Evolutionary conservation across 1,139 yeast genomes (phyloP).

Genomic region (Yamadazyma blattariae): DNA sequence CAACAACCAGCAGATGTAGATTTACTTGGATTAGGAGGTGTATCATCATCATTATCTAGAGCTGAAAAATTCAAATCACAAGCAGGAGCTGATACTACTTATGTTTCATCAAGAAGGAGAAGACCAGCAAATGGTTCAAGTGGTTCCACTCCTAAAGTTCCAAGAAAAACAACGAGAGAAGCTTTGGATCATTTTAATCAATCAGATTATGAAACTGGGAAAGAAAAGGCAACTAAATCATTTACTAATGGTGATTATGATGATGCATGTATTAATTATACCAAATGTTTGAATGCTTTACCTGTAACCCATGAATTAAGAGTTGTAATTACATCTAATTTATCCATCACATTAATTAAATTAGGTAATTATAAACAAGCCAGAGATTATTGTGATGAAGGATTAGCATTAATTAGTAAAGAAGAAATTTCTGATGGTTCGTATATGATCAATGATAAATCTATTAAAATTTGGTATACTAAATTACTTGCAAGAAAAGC

Average conservation of each 20-base stretch:
- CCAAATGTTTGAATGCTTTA: conserved; percentile 57
- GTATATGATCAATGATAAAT: conserved; percentile 45
- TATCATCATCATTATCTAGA: conserved; percentile 12
- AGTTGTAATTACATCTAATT: conserved; percentile 71
- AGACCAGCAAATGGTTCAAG: conserved; percentile 1
- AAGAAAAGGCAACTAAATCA: conserved; percentile 57
- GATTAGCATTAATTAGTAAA: conserved; percentile 50
- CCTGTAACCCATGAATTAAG: conserved; percentile 67
- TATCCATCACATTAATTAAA: conserved; percentile 68
- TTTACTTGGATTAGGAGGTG: conserved; percentile 16
- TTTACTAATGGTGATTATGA: conserved; percentile 83
- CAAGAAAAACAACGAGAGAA: conserved; percentile 15
- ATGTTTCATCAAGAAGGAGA: conserved; percentile 19
- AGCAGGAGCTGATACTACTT: conserved; percentile 9
- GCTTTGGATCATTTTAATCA: conserved; percentile 40
- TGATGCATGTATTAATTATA: conserved; percentile 59
- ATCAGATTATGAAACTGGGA: conserved; percentile 54
- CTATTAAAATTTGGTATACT: conserved; percentile 67
- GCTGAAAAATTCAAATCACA: conserved; percentile 19
- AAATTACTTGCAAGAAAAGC: conserved; percentile 73
- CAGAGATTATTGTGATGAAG: conserved; percentile 51
- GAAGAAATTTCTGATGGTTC: conserved; percentile 21
- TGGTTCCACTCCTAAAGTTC: conserved; percentile 1
- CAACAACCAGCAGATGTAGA: conserved; percentile 19
- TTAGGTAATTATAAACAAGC: conserved; percentile 74